Evolutionary conservation across 768 basidiomycete species (phyloP).

Genomic region (Agaricus bisporus): DNA sequence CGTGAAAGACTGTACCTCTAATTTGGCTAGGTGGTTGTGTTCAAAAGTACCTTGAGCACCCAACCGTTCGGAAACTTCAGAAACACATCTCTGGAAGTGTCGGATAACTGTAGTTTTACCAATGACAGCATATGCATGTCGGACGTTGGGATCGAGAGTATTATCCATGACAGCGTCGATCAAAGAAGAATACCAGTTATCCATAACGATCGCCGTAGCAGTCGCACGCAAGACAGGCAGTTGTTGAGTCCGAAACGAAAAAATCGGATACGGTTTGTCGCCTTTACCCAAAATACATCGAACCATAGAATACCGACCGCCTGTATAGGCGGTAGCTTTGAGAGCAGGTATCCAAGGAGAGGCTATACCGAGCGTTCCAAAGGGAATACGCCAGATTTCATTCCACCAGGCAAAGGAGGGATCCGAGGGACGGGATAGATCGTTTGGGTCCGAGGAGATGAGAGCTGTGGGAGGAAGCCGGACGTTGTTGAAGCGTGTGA

Average conservation of each 20-base stretch:
- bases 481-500: constrained; percentile 51
- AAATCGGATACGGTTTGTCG: constrained; percentile 40
- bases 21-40: constrained; percentile 51
- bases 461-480: constrained; percentile 44
- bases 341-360: constrained; percentile 46
- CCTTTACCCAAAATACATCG: constrained; percentile 42
- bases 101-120: constrained; percentile 50
- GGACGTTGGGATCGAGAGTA: constrained; percentile 36
- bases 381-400: constrained; percentile 47
- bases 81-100: constrained; percentile 44
- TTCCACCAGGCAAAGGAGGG: constrained; percentile 49
- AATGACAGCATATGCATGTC: constrained; percentile 51
- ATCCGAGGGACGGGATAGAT: constrained; percentile 31
- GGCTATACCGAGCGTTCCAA: constrained; percentile 47
- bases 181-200: constrained; percentile 36
- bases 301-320: constrained; percentile 52
- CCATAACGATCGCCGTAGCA: constrained; percentile 46
- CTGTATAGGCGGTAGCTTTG: constrained; percentile 48
- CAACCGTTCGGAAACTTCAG: constrained; percentile 55
- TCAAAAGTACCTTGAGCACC: constrained; percentile 65
- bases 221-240: constrained; percentile 50
- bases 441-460: constrained; percentile 37
- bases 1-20: constrained; percentile 33
- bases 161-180: constrained; percentile 31
- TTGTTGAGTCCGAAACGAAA: constrained; percentile 61